Conservation (phyloP, 495 filamentous ascomycete genomes). For the Aspergillus wentii region DNA sequence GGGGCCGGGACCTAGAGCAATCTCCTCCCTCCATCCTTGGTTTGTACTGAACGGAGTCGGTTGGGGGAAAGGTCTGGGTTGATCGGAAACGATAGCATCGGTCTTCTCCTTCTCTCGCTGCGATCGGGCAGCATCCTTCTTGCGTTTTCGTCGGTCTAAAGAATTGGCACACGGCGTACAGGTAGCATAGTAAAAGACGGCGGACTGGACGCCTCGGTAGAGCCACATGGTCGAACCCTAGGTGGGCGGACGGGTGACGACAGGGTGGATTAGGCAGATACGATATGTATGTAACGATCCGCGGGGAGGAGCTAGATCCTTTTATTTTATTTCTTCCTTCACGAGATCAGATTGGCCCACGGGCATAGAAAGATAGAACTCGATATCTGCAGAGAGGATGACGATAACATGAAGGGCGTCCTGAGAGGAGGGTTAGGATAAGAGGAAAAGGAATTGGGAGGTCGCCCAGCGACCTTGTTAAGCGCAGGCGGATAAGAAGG, state of each 20-base stretch:
- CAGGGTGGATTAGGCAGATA: no score
- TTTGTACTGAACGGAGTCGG: slow-evolving; percentile 81
- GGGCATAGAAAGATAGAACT: slow-evolving; percentile 17
- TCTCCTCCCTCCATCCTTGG: slow-evolving; percentile 81
- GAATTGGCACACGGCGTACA: slow-evolving; percentile 74
- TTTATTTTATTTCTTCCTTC: no score
- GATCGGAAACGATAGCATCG: slow-evolving; percentile 50
- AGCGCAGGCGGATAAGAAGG: neutral
- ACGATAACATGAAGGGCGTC: slow-evolving; percentile 40
- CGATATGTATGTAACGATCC: no score
- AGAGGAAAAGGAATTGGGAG: slow-evolving; percentile 14
- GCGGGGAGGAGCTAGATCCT: no score
- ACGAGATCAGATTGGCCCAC: slow-evolving; percentile 21
- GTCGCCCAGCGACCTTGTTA: slow-evolving; percentile 35
- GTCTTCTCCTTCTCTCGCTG: slow-evolving; percentile 53
- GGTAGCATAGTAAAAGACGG: slow-evolving; percentile 79
- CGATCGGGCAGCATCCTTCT: slow-evolving; percentile 57
- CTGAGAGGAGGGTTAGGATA: slow-evolving; percentile 10
- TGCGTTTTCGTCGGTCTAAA: slow-evolving; percentile 57
- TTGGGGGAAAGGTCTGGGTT: slow-evolving; percentile 70
- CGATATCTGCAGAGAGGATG: slow-evolving; percentile 21
- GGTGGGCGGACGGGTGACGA: neutral
- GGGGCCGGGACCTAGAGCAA: slow-evolving; percentile 69
- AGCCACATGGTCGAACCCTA: slow-evolving; percentile 42
- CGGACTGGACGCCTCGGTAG: slow-evolving; percentile 64